Percentiles rank a stretch among this genome's conserved stretches.
Evolutionary conservation across 2,329 filamentous ascomycete genomes (phyloP).

Genomic region (Epichloe amarillans): DNA sequence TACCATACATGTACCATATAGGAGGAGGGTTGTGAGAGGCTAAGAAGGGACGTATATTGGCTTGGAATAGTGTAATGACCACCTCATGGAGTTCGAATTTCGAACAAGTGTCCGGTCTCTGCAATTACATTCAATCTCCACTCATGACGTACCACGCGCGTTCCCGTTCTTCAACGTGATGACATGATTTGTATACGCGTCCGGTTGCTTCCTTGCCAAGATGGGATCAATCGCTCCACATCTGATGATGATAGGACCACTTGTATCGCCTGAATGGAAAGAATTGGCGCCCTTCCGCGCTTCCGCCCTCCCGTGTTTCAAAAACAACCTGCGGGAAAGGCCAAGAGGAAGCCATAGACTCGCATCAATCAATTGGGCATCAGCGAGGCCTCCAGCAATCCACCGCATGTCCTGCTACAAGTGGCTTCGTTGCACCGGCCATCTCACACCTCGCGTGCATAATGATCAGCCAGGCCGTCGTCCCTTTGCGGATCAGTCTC

Average conservation of each 20-base stretch:
- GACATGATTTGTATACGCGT: neutral
- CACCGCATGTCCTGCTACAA: neutral
- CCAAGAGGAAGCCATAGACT: neutral
- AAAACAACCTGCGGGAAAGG: no score
- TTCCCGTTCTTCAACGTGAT: neutral
- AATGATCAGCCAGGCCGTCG: neutral
- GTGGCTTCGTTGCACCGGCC: neutral
- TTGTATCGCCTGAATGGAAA: no score
- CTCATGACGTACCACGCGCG: conserved; percentile 7
- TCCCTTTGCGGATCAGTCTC: neutral
- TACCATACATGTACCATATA: conserved; percentile 24
- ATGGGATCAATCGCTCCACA: no score
- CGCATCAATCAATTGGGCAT: neutral
- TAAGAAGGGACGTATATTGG: neutral
- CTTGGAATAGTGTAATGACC: conserved; percentile 1
- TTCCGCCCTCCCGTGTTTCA: no score
- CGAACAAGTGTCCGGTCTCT: conserved; percentile 11
- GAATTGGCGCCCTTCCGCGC: no score
- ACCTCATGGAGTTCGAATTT: conserved; percentile 1
- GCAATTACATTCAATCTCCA: conserved; percentile 17
- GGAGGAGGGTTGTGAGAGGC: conserved; percentile 4
- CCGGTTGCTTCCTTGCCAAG: no score
- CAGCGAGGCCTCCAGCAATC: neutral
- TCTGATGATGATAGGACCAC: no score
- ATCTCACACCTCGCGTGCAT: neutral